These are phyloP conservation scores for Tetrahymena elliotti DNA, from an alignment of 73 alveolate genomes.

Conservation along the genomic window DNA sequence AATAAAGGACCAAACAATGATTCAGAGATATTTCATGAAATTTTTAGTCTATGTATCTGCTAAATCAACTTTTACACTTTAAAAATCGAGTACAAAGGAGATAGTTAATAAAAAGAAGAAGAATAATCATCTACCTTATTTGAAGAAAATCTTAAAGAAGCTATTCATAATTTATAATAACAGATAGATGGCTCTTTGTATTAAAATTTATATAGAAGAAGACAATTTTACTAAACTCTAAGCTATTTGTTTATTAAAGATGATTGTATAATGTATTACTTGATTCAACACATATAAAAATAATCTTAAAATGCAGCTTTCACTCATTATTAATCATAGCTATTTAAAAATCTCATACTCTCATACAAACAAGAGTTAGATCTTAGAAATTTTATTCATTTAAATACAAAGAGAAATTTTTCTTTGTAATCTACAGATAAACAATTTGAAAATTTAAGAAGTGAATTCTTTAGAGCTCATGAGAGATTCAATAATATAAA, in stretches of 20 bases:
- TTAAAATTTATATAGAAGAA: neutral
- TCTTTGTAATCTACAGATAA: neutral
- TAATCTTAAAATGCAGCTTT: no score
- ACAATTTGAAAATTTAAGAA: neutral
- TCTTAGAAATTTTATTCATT: no score
- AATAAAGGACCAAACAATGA: no score
- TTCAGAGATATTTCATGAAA: no score
- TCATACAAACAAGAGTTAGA: neutral
- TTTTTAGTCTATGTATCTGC: neutral
- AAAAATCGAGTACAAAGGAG: no score
- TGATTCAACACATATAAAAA: neutral
- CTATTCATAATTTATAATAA: no score
- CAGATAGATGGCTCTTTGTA: neutral
- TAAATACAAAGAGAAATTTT: neutral
- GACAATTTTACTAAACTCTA: neutral
- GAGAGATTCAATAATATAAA: no score
- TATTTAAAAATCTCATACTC: neutral
- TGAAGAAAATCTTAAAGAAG: neutral
- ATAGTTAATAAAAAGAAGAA: no score
- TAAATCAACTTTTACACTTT: no score
- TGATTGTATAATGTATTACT: neutral
- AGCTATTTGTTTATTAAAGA: neutral
- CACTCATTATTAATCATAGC: neutral
- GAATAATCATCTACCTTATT: no score
- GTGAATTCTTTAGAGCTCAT: neutral